Base-by-base conservation (phyloP, 345 rosid species). In the Eucalyptus curtisii region DNA sequence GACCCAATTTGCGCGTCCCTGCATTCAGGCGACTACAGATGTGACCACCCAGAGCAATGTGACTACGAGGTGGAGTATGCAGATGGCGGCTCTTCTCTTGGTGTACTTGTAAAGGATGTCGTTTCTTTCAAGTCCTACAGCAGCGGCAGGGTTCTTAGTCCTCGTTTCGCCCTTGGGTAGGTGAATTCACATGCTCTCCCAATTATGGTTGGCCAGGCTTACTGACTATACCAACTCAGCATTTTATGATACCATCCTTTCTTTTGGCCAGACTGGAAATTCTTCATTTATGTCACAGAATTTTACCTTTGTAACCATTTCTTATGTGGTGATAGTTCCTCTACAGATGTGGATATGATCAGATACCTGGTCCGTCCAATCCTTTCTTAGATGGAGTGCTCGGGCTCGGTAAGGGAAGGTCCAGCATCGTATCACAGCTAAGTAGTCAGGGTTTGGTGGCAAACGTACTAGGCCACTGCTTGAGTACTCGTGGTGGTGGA, bases 321-420 rank as follows among this genome's bases (percentile, higher is more conserved):
- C 50, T 80, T 17, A 45, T 50, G 86, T 59, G 66, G 40, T 15
- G 87, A 86, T 86, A 25, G 30, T 31, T 61, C 71, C 17, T 55
- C 15, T 88, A 86, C 94, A 98, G 98, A 88, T 98, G 99, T 12
- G 99, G 99, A 87, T 98, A 97, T 53, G 97, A 97, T 92, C 99
- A 97, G 89, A 59, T 91, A 86, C 95, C 96, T 8, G 96, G 97
- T 42, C 88, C 91, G 33, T 94, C 95, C 11, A n/a, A 61, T 89
- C 97, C 95, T 92, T 98, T 98, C 79, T 76, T 97, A n/a, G 99
- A 98, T 71, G 99, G 99, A 91, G 95, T 97, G 40, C 94, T 98
- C 49, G 99, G 99, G n/a, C 99, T 98, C 37, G 99, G 99, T 33
- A 97, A 91, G 89, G 99, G 99, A 33, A 94, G 93, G 92, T 88